Conservation (phyloP, 2,329 filamentous ascomycete genomes). For the Claviceps sorghi region DNA sequence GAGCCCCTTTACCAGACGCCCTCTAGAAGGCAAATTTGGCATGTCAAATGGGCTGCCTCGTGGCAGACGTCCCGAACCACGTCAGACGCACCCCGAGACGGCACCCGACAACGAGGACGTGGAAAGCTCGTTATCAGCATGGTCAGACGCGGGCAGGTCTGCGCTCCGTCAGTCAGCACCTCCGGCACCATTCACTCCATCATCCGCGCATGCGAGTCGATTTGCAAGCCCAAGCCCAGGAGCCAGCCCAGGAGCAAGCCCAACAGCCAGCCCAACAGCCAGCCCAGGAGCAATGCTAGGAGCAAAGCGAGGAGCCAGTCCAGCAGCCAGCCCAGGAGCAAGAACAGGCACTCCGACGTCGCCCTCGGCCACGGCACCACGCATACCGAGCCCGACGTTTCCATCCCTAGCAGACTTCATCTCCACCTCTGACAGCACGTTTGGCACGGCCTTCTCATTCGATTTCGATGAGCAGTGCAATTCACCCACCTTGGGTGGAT, state of each 20-base stretch:
- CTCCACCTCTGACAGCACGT: slow-evolving; percentile 17
- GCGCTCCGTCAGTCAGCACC: slow-evolving; percentile 20
- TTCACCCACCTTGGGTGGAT: not conserved
- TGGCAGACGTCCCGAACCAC: slow-evolving; percentile 15
- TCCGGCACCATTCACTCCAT: slow-evolving; percentile 20
- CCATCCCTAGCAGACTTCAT: slow-evolving; percentile 21
- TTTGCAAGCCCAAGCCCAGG: not conserved
- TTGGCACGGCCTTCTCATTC: slow-evolving; percentile 19
- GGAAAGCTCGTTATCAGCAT: not conserved
- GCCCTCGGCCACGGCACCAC: slow-evolving; percentile 17
- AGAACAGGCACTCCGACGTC: slow-evolving; percentile 12
- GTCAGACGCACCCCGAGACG: slow-evolving; percentile 1
- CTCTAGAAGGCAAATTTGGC: slow-evolving; percentile 21
- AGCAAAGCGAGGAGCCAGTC: not conserved
- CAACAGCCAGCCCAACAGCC: not conserved
- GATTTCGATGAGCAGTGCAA: slow-evolving; percentile 5
- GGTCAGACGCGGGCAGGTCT: slow-evolving; percentile 13
- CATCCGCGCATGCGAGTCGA: slow-evolving; percentile 1
- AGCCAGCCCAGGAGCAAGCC: not conserved
- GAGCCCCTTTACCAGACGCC: slow-evolving; percentile 15
- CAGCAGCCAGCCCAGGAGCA: not conserved
- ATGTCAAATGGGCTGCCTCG: slow-evolving; percentile 21
- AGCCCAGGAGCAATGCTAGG: not conserved
- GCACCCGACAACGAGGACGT: not conserved
- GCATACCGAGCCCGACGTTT: slow-evolving; percentile 23